Evolutionary conservation across 257 asterid species (phyloP).

Genomic region (Perilla frutescens): DNA sequence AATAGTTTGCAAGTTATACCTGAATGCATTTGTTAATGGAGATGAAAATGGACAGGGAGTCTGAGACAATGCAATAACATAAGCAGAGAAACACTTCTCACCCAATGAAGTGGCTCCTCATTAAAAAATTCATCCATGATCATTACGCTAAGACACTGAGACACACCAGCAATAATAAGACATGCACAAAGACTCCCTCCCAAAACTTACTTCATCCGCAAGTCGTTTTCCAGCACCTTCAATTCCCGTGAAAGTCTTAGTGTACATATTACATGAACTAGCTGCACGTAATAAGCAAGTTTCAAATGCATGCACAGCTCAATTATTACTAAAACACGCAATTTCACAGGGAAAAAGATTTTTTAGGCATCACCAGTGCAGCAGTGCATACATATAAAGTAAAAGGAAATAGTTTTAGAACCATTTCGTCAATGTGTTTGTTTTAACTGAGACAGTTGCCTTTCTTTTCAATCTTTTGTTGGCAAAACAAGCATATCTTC

Average conservation of each 20-base stretch:
- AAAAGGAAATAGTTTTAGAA: constrained; percentile 19
- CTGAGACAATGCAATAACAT: constrained; percentile 3
- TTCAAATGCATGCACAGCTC: constrained; percentile 31
- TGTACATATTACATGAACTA: constrained; percentile 82
- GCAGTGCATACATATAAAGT: constrained; percentile 8
- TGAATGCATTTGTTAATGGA: neutral
- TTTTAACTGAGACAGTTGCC: constrained; percentile 12
- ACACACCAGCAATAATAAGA: constrained; percentile 27
- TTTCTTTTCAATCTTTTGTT: neutral
- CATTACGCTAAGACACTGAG: constrained; percentile 20
- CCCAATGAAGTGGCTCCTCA: constrained; percentile 12
- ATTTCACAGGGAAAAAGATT: neutral
- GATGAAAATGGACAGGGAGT: neutral
- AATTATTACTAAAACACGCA: constrained; percentile 11
- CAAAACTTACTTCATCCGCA: constrained; percentile 87
- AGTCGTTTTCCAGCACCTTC: constrained; percentile 92
- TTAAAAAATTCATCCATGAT: neutral
- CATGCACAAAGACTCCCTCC: constrained; percentile 20
- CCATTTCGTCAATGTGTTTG: neutral
- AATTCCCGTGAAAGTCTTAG: constrained; percentile 91
- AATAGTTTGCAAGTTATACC: neutral
- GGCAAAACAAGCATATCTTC: neutral
- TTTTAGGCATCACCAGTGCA: neutral
- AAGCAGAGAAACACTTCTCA: constrained; percentile 6
- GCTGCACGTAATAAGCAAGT: constrained; percentile 61